Conservation (phyloP, 176 grass and related monocot species). For the Juncus inflexus region DNA sequence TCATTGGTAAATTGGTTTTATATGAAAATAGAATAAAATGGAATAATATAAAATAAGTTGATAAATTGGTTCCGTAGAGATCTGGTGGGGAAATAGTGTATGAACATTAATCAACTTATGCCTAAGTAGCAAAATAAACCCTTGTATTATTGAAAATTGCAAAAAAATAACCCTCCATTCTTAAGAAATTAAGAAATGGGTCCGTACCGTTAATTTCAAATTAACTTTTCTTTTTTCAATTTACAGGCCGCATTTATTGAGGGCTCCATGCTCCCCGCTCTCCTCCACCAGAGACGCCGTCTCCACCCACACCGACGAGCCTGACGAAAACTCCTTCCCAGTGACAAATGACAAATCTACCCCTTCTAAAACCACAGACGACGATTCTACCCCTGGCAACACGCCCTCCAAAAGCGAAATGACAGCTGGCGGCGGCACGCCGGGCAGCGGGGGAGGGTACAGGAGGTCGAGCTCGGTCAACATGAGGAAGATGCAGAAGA, state of each 20-base stretch:
- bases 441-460: slow-evolving; percentile 35
- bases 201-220: neutral
- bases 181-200: no score
- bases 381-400: slow-evolving; percentile 49
- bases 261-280: slow-evolving; percentile 63
- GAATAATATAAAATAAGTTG: no score
- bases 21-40: no score
- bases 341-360: slow-evolving; percentile 29
- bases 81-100: no score
- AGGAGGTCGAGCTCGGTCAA: slow-evolving; percentile 85
- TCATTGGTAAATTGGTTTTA: no score
- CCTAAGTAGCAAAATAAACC: no score
- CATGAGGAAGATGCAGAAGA: slow-evolving; percentile 95
- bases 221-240: neutral
- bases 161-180: neutral
- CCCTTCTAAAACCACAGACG: slow-evolving; percentile 30
- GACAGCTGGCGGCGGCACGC: slow-evolving; percentile 45
- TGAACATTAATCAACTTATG: no score
- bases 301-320: slow-evolving; percentile 21
- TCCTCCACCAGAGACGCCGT: slow-evolving; percentile 44
- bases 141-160: no score
- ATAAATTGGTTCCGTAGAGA: neutral
- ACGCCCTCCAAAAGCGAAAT: slow-evolving; percentile 9
- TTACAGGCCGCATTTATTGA: slow-evolving; percentile 56
- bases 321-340: slow-evolving; percentile 77